Percentiles rank a stretch among this genome's conserved stretches.
These are phyloP conservation scores for Fusarium pseudonygamai DNA, from an alignment of 2,329 filamentous ascomycete species.

Conservation along the genomic window DNA sequence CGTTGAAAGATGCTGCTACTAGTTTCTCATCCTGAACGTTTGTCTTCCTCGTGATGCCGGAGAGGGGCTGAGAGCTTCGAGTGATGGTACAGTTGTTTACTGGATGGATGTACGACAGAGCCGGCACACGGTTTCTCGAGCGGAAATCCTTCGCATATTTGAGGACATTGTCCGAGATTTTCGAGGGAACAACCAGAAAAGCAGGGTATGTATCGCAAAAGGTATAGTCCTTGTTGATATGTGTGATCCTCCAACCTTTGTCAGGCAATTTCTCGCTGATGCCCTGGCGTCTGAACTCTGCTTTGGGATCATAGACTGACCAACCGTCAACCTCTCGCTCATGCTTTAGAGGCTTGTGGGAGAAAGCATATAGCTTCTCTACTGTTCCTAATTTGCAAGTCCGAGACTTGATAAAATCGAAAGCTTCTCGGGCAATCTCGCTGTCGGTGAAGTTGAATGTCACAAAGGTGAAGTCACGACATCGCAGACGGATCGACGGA, in stretches of 20 bases:
- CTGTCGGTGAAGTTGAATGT: slow-evolving; percentile 87
- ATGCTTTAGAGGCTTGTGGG: slow-evolving; percentile 76
- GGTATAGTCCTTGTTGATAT: slow-evolving; percentile 87
- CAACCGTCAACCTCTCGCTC: slow-evolving; percentile 83
- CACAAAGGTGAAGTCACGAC: slow-evolving; percentile 93
- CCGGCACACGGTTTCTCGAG: slow-evolving; percentile 87
- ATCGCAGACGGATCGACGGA: slow-evolving; percentile 86
- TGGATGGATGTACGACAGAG: slow-evolving; percentile 92
- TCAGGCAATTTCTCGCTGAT: slow-evolving; percentile 82
- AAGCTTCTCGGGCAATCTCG: slow-evolving; percentile 80
- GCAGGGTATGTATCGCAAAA: slow-evolving; percentile 95
- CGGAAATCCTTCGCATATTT: slow-evolving; percentile 93
- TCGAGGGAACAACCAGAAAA: slow-evolving; percentile 82
- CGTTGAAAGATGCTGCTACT: slow-evolving; percentile 86
- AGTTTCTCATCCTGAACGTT: slow-evolving; percentile 97
- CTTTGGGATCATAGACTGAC: slow-evolving; percentile 83
- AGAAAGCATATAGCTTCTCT: slow-evolving; percentile 92
- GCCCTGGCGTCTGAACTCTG: slow-evolving; percentile 88
- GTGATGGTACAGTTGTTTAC: slow-evolving; percentile 98
- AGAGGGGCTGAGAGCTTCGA: slow-evolving; percentile 89
- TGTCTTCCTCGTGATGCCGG: slow-evolving; percentile 85
- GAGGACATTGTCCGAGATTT: slow-evolving; percentile 95
- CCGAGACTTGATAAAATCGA: slow-evolving; percentile 82
- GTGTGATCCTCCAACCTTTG: slow-evolving; percentile 87
- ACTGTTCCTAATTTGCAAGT: slow-evolving; percentile 85